phyloP scores from a whole-genome alignment of 1,139 yeast genomes.

The Ogataea hybrid region DNA sequence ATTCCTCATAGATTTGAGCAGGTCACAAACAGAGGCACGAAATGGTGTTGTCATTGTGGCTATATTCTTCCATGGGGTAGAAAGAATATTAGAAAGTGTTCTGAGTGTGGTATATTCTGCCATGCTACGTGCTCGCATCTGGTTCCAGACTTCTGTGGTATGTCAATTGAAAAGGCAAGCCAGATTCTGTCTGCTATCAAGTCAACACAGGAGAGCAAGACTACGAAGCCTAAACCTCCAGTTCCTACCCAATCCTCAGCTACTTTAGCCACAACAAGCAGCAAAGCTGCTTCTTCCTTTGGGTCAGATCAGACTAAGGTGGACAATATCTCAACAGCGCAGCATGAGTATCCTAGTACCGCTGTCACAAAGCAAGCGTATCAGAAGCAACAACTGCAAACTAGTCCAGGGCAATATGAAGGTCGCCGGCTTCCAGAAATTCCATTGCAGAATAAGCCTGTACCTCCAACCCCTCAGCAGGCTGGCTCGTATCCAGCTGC shows the following conservation, averaged over 20 bases:
- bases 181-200: constrained; percentile 83
- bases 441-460: constrained; percentile 6
- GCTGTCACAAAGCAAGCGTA: constrained; percentile 17
- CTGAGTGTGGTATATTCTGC: constrained; percentile 94
- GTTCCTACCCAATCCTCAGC: constrained; percentile 6
- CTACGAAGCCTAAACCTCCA: constrained; percentile 6
- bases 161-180: constrained; percentile 97
- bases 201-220: constrained; percentile 56
- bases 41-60: constrained; percentile 99
- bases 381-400: constrained; percentile 5
- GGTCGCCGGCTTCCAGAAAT: constrained; percentile 15
- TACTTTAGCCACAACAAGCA: constrained; percentile 7
- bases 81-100: constrained; percentile 90
- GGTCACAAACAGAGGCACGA: constrained; percentile 87
- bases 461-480: not conserved
- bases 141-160: constrained; percentile 97
- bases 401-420: constrained; percentile 9
- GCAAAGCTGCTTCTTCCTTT: constrained; percentile 8
- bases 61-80: constrained; percentile 93
- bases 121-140: constrained; percentile 90
- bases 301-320: constrained; percentile 8
- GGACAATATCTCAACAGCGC: constrained; percentile 3
- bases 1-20: constrained; percentile 97
- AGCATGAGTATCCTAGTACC: constrained; percentile 12
- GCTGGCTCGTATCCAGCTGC: not conserved